Conservation (phyloP, 306 rosid genomes). For the Lotus japonicus region DNA sequence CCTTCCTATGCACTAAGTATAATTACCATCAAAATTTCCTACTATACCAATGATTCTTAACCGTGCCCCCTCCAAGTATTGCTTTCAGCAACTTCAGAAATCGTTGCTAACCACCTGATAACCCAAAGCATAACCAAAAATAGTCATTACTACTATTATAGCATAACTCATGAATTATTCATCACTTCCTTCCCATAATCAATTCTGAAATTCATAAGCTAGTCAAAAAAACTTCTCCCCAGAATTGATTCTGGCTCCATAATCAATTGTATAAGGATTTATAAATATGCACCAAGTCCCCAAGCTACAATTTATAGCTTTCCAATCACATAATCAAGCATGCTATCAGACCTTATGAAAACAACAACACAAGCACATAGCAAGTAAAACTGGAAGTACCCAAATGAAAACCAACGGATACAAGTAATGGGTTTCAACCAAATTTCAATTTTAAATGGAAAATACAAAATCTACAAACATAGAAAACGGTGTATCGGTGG, state of each 20-base stretch:
- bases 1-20: conserved; percentile 32
- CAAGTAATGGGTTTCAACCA: neutral
- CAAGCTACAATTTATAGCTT: too few species aligned
- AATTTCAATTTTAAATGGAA: conserved; percentile 11
- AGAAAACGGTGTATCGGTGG: neutral
- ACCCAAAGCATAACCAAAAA: conserved; percentile 6
- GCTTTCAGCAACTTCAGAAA: conserved; percentile 27
- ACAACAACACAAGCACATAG: conserved; percentile 11
- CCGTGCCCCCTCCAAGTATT: conserved; percentile 1
- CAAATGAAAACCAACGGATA: neutral
- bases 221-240: too few species aligned
- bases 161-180: neutral
- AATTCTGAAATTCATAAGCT: too few species aligned
- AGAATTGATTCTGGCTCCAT: too few species aligned
- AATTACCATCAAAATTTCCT: conserved; percentile 42
- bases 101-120: conserved; percentile 14
- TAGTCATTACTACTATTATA: neutral
- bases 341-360: neutral
- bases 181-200: neutral
- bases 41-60: conserved; percentile 12
- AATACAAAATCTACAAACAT: neutral
- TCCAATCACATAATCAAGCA: too few species aligned
- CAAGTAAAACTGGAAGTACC: neutral
- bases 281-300: too few species aligned
- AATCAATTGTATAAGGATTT: too few species aligned